phyloP scores from a whole-genome alignment of 345 rosid genomes.

The Rhodomyrtus tomentosa region DNA sequence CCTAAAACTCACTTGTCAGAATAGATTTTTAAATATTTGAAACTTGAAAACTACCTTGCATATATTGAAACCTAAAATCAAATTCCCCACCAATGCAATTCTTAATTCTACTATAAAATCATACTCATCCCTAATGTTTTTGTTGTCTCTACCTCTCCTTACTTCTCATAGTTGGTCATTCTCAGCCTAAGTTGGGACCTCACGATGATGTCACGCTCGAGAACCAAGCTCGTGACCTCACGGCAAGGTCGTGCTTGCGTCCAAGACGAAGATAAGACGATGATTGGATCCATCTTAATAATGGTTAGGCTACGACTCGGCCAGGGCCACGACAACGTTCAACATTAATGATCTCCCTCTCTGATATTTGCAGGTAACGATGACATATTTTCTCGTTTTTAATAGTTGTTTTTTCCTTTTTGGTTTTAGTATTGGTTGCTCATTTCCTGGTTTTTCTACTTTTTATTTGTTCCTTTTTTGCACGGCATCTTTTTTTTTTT shows the following conservation, averaged over 20 bases:
- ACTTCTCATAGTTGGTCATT: neutral
- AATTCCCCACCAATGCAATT: no score
- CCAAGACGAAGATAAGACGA: neutral
- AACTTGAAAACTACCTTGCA: no score
- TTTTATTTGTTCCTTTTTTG: neutral
- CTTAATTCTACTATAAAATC: no score
- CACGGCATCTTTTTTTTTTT: neutral
- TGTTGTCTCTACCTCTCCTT: neutral
- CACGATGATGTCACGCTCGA: neutral
- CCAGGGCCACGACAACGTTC: neutral
- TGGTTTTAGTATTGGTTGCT: neutral
- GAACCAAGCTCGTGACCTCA: neutral
- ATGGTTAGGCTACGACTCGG: fast-evolving
- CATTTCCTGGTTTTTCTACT: neutral
- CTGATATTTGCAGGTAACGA: neutral
- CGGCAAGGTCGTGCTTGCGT: neutral
- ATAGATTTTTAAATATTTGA: no score
- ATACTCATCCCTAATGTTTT: no score
- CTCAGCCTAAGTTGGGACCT: neutral
- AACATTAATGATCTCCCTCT: neutral
- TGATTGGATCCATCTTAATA: no score
- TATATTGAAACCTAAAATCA: no score
- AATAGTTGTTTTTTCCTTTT: neutral
- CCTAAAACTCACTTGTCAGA: no score
- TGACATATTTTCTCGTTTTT: neutral